Percentiles rank a stretch among this genome's conserved stretches.
Evolutionary conservation across 106 monocot genomes (phyloP).

Genomic region (Allium sativum): DNA sequence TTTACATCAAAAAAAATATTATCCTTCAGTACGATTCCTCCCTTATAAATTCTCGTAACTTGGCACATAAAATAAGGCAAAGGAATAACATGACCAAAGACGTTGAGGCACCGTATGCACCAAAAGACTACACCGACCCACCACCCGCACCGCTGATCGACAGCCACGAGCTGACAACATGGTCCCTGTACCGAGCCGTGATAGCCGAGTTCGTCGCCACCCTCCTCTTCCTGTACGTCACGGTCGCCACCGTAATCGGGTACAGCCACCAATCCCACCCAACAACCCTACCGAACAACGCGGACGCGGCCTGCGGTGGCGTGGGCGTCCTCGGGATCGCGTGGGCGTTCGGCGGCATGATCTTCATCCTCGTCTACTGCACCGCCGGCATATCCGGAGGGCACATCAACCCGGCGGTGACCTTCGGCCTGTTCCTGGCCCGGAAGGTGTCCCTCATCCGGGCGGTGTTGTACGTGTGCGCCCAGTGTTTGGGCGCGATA

Average conservation of each 20-base stretch:
- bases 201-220: constrained; percentile 37
- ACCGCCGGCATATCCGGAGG: constrained; percentile 93
- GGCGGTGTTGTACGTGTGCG: constrained; percentile 53
- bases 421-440: constrained; percentile 66
- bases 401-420: constrained; percentile 75
- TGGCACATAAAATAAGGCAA: no score
- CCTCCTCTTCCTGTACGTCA: constrained; percentile 34
- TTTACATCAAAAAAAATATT: no score
- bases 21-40: no score
- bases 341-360: constrained; percentile 97
- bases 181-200: constrained; percentile 39
- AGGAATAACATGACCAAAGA: no score
- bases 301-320: constrained; percentile 45
- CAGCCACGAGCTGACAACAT: constrained; percentile 27
- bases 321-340: constrained; percentile 83
- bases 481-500: constrained; percentile 64
- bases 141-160: constrained; percentile 36
- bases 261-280: constrained; percentile 27
- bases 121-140: constrained; percentile 47
- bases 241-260: constrained; percentile 28
- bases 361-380: constrained; percentile 95
- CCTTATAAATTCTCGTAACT: no score
- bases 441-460: constrained; percentile 58
- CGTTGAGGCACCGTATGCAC: constrained; percentile 6
- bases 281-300: background rate